Base-by-base conservation (phyloP, 1,139 yeast genomes). In the Blastobotrys elegans region DNA sequence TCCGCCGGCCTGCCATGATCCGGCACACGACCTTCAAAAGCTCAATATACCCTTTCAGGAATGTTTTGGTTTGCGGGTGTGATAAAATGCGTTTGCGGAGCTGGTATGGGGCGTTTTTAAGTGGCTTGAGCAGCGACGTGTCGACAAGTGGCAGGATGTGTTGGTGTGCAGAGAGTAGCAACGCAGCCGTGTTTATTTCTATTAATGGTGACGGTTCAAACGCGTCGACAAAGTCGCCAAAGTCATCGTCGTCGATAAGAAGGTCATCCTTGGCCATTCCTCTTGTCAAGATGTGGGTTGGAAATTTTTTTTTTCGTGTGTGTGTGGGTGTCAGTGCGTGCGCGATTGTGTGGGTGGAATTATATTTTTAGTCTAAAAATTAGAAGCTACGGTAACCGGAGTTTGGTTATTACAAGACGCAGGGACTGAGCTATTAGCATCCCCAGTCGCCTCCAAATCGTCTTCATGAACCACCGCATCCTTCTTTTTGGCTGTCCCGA, bases 401-500 rank as follows among this genome's bases (percentile, higher is more conserved):
- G n/a, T n/a, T n/a, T n/a, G n/a, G n/a, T n/a, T n/a, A n/a, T n/a
- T n/a, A n/a, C n/a, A n/a, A n/a, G n/a, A n/a, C n/a, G n/a, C n/a
- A n/a, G n/a, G n/a, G n/a, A n/a, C n/a, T n/a, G n/a, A n/a, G n/a
- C n/a, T n/a, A n/a, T n/a, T n/a, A n/a, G n/a, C n/a, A n/a, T n/a
- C n/a, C n/a, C n/a, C n/a, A 24, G 27, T 10, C 27, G 38, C 21
- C 3, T 24, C 38, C 16, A 18, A 4, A 20, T 34, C 38, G 21
- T 34, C 37, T 17, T 33, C 38, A 34, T 16, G 24, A 16, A 11
- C 38, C 21, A 34, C 38, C 6, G 24, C 38, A 13, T 34, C 38
- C 26, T 22, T 30, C 31, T 41, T 41, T 29, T 56, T 59, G 33
- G 73, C 74, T 11, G 74, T 71, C 24, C 75, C 74, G 26, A 71